phyloP scores from a whole-genome alignment of 202 grass and related monocot species.

The Schoenoplectus triqueter region DNA sequence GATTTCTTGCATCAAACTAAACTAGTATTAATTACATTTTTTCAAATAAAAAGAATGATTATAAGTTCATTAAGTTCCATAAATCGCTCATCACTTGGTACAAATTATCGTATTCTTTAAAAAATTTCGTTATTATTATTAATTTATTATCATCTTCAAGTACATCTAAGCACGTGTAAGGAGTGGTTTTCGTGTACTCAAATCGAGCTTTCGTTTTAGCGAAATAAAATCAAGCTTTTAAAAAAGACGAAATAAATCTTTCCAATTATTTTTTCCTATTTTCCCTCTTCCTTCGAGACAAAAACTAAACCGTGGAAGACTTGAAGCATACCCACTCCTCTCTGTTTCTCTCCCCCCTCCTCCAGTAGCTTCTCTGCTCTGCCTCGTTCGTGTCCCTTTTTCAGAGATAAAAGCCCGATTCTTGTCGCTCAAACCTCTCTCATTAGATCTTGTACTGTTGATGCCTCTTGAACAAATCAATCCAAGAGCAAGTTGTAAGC shows the following conservation, averaged over 20 bases:
- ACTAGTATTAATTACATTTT: background rate
- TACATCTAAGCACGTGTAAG: slow-evolving; percentile 13
- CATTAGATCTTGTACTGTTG: slow-evolving; percentile 1
- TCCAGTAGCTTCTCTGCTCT: slow-evolving; percentile 27
- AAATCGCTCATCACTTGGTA: background rate
- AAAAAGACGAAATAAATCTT: background rate
- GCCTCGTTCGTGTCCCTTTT: background rate
- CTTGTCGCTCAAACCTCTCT: background rate
- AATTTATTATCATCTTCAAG: too few relatives aligned
- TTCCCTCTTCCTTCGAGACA: background rate
- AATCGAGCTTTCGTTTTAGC: background rate
- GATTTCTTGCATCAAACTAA: background rate
- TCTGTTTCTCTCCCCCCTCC: slow-evolving; percentile 1
- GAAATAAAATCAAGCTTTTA: background rate
- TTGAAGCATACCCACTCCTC: slow-evolving; percentile 26
- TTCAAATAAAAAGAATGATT: background rate
- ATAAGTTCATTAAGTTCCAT: background rate
- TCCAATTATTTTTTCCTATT: background rate
- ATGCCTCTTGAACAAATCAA: background rate
- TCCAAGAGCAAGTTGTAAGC: background rate
- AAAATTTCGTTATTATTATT: too few relatives aligned
- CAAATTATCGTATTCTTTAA: too few relatives aligned
- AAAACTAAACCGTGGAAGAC: slow-evolving; percentile 11
- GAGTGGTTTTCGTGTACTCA: slow-evolving; percentile 24
- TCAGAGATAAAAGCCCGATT: slow-evolving; percentile 11